Base-by-base conservation (phyloP, 2,329 filamentous ascomycete genomes). In the Stachybotrys echinatus region DNA sequence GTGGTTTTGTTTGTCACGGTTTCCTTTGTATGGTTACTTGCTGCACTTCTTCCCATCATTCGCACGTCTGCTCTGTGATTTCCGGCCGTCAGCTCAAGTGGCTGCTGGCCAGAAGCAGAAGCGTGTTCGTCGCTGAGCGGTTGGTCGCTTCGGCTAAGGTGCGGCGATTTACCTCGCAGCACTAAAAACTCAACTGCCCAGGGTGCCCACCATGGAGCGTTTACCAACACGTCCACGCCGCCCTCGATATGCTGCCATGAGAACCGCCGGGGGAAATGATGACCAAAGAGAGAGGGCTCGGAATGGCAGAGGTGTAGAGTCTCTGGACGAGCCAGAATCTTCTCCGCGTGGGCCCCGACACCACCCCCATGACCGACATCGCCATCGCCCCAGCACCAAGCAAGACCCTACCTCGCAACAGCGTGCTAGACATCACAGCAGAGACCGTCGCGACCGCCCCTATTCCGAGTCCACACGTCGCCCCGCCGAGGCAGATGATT, bases 111-210 rank as follows among this genome's bases (percentile, higher is more conserved):
- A 14, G 14, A 34, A 34, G 14, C 27, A 10, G 2, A 14, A 14
- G 10, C 10, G 27, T 34, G 27, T 34, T 34, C 27, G 27, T 34
- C 14, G 10, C 50, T 54, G 58, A 54, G 51, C 55, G 49, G 55
- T 59, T 56, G 57, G 61, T 54, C 57, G 48, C 39, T 44, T 64
- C 67, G 67, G 67, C 60, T 70, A 70, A 70, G 65, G 60, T 67
- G 58, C 67, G 67, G 67, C 63, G 58, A 66, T 65, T 67, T 66
- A 61, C 56, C 56, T 57, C 58, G 59, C 58, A 58, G 58, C 60
- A 61, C 68, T 71, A 68, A 71, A 68, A 71, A 68, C 65, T 70
- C 64, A 60, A 65, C 61, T 55, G 58, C n/a, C n/a, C n/a, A n/a
- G 50, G 55, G 54, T 57, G 56, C 55, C 60, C 52, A 53, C 59